Evolutionary conservation across 768 basidiomycete genomes (phyloP), one percentile per base, ranked within the genome.

Genomic region (Xerocomellus amylosporus): DNA sequence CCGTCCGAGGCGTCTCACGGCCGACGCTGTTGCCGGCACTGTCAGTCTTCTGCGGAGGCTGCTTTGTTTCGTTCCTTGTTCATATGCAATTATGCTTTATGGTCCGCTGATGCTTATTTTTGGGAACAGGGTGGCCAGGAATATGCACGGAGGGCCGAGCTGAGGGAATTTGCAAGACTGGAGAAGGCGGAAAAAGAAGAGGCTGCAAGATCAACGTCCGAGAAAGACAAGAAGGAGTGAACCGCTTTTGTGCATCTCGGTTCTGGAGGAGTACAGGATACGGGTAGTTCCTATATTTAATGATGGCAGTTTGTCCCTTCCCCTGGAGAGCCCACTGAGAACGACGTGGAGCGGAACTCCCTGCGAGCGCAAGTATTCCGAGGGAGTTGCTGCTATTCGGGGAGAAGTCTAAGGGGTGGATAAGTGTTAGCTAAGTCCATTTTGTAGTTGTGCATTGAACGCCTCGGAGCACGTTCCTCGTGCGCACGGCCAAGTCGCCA

Each of bases 51-150:
- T 39, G 26, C 38, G 24, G 43, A 51, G 55, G 24, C 43, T 31
- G 38, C 33, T 60, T 61, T 52, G 33, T 24, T 56, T 49, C 53
- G 19, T 46, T 40, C 15, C 44, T 20, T 42, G 33, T 17, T 42
- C 51, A 51, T 37, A 39, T 47, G 36, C n/a, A 61, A 37, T 17
- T 50, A 39, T 54, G 26, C 58, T 50, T 48, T 45, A 30, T 38
- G 13, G 22, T 48, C 33, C 31, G 45, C 60, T 61, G 39, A 63
- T 0, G 8, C 13, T 42, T 55, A 52, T 44, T 58, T 56, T 54
- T 51, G 58, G 55, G 43, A n/a, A 49, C 73, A 94, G 86, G 86
- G 83, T 51, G 93, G 92, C 20, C 91, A 94, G 66, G 92, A 91
- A 74, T 94, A 88, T 65, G 89, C 88, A 28, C 77, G 75, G 55